These are phyloP conservation scores for Glarea lozoyensis DNA, from an alignment of 495 filamentous ascomycete genomes.

Conservation along the genomic window DNA sequence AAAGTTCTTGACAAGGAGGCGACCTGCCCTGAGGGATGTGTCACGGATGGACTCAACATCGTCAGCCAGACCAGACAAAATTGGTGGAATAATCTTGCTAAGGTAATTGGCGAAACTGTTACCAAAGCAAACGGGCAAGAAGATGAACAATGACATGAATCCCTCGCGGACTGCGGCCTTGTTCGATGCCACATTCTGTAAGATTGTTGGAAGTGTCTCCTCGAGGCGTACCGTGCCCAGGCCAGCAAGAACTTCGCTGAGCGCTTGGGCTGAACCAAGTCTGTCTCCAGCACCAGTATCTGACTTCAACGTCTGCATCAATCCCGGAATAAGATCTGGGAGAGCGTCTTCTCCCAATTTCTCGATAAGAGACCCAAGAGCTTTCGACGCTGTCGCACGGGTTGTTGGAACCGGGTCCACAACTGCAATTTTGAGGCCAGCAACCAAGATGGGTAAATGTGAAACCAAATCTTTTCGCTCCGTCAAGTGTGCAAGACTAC, in stretches of 20 bases:
- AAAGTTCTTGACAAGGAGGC: conserved; percentile 95
- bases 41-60: conserved; percentile 94
- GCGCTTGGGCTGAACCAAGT: conserved; percentile 91
- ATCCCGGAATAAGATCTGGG: conserved; percentile 91
- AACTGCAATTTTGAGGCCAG: conserved; percentile 77
- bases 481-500: conserved; percentile 91
- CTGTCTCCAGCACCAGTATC: conserved; percentile 93
- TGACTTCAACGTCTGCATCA: conserved; percentile 95
- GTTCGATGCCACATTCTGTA: conserved; percentile 89
- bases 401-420: conserved; percentile 96
- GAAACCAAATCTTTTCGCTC: conserved; percentile 88
- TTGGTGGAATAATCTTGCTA: conserved; percentile 90
- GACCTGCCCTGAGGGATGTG: conserved; percentile 83
- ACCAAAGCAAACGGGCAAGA: conserved; percentile 95
- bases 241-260: conserved; percentile 92
- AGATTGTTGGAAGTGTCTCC: conserved; percentile 90
- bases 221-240: conserved; percentile 86
- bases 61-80: conserved; percentile 88
- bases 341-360: conserved; percentile 96
- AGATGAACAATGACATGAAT: conserved; percentile 99
- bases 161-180: conserved; percentile 90
- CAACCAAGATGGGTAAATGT: conserved; percentile 87
- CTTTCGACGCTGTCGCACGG: conserved; percentile 93
- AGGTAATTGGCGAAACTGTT: conserved; percentile 97
- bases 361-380: conserved; percentile 88